Conservation (phyloP, 768 basidiomycete genomes). For the Russula vinacea region DNA sequence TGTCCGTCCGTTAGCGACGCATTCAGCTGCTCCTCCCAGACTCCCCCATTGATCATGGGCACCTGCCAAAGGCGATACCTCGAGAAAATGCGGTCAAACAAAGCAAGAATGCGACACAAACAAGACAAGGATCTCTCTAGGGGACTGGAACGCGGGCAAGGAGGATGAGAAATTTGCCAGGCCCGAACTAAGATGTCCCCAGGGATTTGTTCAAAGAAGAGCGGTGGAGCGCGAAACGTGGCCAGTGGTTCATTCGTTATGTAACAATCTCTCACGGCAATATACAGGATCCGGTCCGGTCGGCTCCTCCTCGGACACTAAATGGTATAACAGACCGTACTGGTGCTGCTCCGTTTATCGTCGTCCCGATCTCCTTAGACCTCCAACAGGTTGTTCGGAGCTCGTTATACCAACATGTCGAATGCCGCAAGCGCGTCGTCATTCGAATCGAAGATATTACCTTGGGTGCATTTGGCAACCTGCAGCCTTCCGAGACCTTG, state of each 20-base stretch:
- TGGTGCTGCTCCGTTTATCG: neutral
- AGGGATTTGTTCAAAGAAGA: conserved; percentile 58
- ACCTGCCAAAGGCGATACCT: conserved; percentile 69
- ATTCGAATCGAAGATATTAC: conserved; percentile 58
- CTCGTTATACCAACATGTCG: conserved; percentile 45
- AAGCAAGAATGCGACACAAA: conserved; percentile 33
- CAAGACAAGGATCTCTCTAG: conserved; percentile 49
- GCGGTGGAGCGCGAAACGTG: conserved; percentile 29
- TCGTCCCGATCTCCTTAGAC: too few species aligned
- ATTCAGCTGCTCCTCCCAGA: conserved; percentile 40
- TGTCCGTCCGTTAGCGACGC: conserved; percentile 40
- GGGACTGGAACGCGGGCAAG: conserved; percentile 95
- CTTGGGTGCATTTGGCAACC: conserved; percentile 57
- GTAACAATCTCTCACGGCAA: conserved; percentile 43
- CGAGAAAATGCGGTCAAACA: conserved; percentile 49
- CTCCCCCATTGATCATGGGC: conserved; percentile 55
- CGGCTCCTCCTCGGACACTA: too few species aligned
- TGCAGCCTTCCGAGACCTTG: conserved; percentile 60
- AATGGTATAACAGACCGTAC: neutral
- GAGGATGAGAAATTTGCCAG: conserved; percentile 70
- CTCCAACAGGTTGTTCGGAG: neutral
- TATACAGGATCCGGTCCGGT: neutral
- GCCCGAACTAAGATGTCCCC: conserved; percentile 95
- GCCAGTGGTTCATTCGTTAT: conserved; percentile 35
- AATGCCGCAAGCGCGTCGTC: conserved; percentile 45